Evolutionary conservation across 805 yeast genomes (phyloP).

Genomic region (Lachancea meyersii): DNA sequence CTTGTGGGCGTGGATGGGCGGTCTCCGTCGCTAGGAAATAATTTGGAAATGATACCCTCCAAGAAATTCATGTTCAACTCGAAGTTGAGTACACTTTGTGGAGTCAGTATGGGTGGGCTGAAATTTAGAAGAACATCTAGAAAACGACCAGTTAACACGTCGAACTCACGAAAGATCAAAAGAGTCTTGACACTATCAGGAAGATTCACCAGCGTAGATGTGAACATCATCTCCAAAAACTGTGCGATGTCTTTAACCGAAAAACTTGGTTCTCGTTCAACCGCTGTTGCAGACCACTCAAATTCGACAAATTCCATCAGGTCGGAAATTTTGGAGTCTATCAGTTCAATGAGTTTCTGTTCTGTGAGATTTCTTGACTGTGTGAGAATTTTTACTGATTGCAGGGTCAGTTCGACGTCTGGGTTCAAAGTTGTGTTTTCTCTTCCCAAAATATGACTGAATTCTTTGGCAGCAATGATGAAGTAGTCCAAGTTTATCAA

Average conservation of each 20-base stretch:
- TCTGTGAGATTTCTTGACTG: conserved; percentile 67
- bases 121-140: conserved; percentile 50
- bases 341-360: conserved; percentile 70
- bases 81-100: conserved; percentile 62
- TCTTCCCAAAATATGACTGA: conserved; percentile 40
- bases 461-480: conserved; percentile 63
- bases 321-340: conserved; percentile 73
- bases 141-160: conserved; percentile 69
- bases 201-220: conserved; percentile 73
- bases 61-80: conserved; percentile 73
- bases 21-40: conserved; percentile 27
- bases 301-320: conserved; percentile 79
- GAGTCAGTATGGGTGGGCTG: conserved; percentile 47
- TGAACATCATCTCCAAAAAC: conserved; percentile 77
- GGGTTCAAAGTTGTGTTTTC: conserved; percentile 35
- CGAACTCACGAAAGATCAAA: conserved; percentile 81
- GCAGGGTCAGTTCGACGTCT: conserved; percentile 38
- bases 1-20: conserved; percentile 16
- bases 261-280: conserved; percentile 58
- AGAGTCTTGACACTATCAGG: conserved; percentile 73
- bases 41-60: conserved; percentile 42
- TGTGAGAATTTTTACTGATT: conserved; percentile 50
- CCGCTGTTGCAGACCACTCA: conserved; percentile 61
- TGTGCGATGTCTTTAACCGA: conserved; percentile 79
- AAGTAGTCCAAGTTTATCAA: conserved; percentile 84